Percentiles rank a stretch among this genome's conserved stretches.
Evolutionary conservation across 2,329 filamentous ascomycete genomes (phyloP).

Genomic region (Ophiobolus disseminans): DNA sequence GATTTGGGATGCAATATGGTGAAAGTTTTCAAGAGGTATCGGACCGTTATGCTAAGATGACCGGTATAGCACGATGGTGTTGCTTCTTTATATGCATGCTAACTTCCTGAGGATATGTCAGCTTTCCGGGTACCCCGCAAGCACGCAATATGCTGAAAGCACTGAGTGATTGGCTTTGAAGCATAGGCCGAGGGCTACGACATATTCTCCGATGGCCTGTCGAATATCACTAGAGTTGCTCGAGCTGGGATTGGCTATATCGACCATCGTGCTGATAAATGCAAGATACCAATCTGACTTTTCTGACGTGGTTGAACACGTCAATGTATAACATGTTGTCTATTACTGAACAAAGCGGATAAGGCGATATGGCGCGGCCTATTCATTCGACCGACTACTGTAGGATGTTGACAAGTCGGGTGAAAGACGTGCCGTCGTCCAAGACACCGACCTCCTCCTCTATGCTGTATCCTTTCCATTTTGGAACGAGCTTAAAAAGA

Average conservation of each 20-base stretch:
- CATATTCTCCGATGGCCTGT: neutral
- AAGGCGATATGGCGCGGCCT: too few species aligned
- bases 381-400: too few species aligned
- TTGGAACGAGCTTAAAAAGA: slow-evolving; percentile 68
- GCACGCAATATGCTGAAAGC: slow-evolving; percentile 34
- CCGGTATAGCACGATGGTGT: too few species aligned
- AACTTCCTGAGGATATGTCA: slow-evolving; percentile 25
- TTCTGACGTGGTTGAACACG: too few species aligned
- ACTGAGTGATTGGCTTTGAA: slow-evolving; percentile 28
- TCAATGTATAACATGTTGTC: too few species aligned
- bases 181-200: slow-evolving; percentile 5
- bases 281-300: too few species aligned
- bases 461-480: slow-evolving; percentile 64
- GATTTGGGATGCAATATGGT: neutral
- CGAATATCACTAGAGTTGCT: too few species aligned
- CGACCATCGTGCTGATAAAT: slow-evolving; percentile 5
- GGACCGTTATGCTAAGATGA: too few species aligned
- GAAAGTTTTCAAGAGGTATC: too few species aligned
- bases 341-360: too few species aligned
- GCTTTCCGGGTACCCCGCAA: slow-evolving; percentile 40
- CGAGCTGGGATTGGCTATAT: too few species aligned
- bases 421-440: slow-evolving; percentile 72
- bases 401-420: slow-evolving; percentile 57
- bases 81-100: neutral
- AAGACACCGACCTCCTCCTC: slow-evolving; percentile 68